phyloP scores from a whole-genome alignment of 306 rosid genomes.

The Glycine tomentella region DNA sequence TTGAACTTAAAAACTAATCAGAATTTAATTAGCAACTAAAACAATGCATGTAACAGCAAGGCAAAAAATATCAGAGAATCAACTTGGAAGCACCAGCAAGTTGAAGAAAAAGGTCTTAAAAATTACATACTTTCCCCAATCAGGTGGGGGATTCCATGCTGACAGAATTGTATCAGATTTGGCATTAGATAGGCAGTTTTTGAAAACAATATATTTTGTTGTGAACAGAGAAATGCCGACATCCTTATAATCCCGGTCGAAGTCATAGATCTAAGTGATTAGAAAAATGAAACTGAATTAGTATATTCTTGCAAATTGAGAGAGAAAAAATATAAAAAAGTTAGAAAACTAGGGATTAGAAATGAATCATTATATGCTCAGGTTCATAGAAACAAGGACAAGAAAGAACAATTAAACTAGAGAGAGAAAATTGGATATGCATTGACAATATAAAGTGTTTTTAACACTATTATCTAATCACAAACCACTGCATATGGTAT shows the following conservation, averaged over 20 bases:
- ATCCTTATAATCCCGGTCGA: conserved; percentile 97
- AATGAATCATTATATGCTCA: neutral
- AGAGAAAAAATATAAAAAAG: conserved; percentile 3
- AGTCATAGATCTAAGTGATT: conserved; percentile 78
- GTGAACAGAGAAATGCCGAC: conserved; percentile 90
- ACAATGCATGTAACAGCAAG: conserved; percentile 4
- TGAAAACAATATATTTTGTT: conserved; percentile 80
- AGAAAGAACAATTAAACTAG: conserved; percentile 21
- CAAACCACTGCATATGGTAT: too few relatives aligned
- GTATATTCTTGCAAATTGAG: conserved; percentile 39
- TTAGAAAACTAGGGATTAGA: too few relatives aligned
- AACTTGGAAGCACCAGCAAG: neutral
- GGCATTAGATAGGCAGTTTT: conserved; percentile 83
- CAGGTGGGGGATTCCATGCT: conserved; percentile 95
- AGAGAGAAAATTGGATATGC: neutral
- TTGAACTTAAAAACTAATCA: conserved; percentile 25
- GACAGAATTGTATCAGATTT: conserved; percentile 92
- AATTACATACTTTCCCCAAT: conserved; percentile 93
- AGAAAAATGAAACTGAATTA: conserved; percentile 48
- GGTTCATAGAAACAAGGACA: too few relatives aligned
- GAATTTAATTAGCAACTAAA: conserved; percentile 19
- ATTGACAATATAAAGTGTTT: too few relatives aligned
- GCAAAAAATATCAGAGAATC: conserved; percentile 7
- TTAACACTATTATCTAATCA: too few relatives aligned
- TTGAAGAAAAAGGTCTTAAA: too few relatives aligned